These are phyloP conservation scores for Polymyxa betae DNA, from an alignment of 208 protist genomes.

Conservation along the genomic window DNA sequence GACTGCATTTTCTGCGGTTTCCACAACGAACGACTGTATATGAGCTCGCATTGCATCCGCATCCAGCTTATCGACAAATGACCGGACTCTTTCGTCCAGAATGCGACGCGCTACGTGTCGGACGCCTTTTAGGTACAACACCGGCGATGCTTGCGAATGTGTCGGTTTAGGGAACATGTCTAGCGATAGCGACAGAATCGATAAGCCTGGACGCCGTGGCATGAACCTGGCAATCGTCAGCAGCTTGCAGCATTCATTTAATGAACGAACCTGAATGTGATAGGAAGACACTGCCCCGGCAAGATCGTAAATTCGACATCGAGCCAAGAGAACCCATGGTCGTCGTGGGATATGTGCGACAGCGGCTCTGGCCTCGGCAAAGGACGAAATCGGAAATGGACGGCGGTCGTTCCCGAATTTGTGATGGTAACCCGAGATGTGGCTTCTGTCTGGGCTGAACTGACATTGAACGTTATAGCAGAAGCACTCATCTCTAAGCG, in stretches of 20 bases:
- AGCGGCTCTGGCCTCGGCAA: neutral
- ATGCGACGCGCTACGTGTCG: neutral
- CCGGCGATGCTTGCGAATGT: neutral
- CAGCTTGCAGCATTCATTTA: neutral
- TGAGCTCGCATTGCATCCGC: too few relatives aligned
- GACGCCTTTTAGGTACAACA: neutral
- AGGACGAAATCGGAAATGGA: neutral
- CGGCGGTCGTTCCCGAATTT: neutral
- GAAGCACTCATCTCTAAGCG: neutral
- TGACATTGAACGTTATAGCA: neutral
- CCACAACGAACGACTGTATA: too few relatives aligned
- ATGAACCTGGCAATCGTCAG: neutral
- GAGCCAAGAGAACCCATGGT: neutral
- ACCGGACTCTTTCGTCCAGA: too few relatives aligned
- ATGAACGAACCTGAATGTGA: neutral
- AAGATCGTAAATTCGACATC: constrained; percentile 23
- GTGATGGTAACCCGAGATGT: neutral
- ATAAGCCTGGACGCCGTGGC: neutral
- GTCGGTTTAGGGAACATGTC: neutral
- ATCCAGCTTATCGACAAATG: too few relatives aligned
- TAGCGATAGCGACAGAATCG: neutral
- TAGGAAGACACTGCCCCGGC: neutral
- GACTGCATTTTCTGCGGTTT: too few relatives aligned
- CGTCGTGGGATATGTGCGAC: neutral
- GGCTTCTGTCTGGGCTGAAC: neutral